A percentile compares a stretch with the other conserved stretches of the same genome.
These are phyloP conservation scores for Rhizoclosmatium sp. DNA, from an alignment of 192 early-diverging fungal genomes.

Conservation along the genomic window DNA sequence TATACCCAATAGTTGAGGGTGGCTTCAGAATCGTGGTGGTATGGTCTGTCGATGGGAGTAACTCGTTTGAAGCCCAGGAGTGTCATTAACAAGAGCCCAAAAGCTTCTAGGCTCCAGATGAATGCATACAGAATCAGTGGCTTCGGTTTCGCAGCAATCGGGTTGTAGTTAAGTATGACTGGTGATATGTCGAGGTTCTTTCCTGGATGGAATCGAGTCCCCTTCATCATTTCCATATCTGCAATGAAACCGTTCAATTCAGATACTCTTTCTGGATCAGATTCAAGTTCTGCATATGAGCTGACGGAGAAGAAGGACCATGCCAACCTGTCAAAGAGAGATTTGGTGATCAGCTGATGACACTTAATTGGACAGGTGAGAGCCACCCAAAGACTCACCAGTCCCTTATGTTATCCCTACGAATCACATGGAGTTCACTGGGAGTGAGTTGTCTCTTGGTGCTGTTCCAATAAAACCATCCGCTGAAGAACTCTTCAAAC, in stretches of 20 bases:
- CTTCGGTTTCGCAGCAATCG: conserved; percentile 32
- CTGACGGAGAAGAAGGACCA: conserved; percentile 36
- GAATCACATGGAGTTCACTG: conserved; percentile 31
- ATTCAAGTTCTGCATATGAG: conserved; percentile 7
- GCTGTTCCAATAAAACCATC: conserved; percentile 40
- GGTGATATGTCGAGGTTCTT: conserved; percentile 29
- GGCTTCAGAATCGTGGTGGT: conserved; percentile 2
- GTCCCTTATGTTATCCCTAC: conserved; percentile 36
- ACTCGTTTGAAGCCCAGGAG: conserved; percentile 36
- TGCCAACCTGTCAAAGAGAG: conserved; percentile 30
- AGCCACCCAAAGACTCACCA: conserved; percentile 30
- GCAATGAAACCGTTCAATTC: conserved; percentile 34
- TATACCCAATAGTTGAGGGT: conserved; percentile 35
- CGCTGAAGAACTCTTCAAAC: conserved; percentile 39
- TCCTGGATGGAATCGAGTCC: conserved; percentile 32
- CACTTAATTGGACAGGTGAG: background rate
- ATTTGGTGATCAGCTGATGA: background rate
- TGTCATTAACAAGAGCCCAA: conserved; percentile 3
- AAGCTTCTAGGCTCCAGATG: conserved; percentile 31
- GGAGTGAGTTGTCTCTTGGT: conserved; percentile 27
- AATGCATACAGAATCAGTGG: conserved; percentile 32
- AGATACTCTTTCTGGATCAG: conserved; percentile 8
- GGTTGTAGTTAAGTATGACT: conserved; percentile 39
- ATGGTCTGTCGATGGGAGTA: conserved; percentile 18
- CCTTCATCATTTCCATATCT: conserved; percentile 36